phyloP scores from a whole-genome alignment of 495 filamentous ascomycete species.

The Lindgomyces ingoldianus region DNA sequence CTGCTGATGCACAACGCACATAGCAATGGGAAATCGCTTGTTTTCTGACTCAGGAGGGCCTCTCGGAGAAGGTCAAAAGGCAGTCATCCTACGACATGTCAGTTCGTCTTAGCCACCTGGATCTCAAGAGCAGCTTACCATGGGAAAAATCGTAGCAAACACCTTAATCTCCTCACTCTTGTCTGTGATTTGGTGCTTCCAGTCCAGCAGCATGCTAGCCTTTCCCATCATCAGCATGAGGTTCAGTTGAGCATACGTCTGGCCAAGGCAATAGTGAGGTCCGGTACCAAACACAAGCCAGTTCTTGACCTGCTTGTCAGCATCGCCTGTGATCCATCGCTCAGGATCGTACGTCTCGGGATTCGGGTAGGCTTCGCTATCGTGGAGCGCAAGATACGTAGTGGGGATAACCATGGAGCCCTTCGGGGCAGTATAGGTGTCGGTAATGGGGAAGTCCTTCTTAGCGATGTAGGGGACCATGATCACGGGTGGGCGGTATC shows the following conservation, averaged over 20 bases:
- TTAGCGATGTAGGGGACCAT: constrained; percentile 97
- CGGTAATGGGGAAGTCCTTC: constrained; percentile 91
- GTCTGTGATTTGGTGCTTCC: constrained; percentile 82
- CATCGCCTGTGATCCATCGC: constrained; percentile 86
- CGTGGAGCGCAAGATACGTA: constrained; percentile 85
- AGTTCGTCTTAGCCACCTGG: not conserved
- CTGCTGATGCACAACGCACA: constrained; percentile 7
- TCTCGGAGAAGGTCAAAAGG: constrained; percentile 38
- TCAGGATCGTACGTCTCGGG: constrained; percentile 90
- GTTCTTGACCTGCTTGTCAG: constrained; percentile 93
- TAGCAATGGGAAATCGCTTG: not conserved
- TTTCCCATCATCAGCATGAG: constrained; percentile 91
- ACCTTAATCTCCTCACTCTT: constrained; percentile 93
- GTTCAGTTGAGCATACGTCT: constrained; percentile 88
- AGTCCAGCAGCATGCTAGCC: constrained; percentile 86
- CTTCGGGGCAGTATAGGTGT: constrained; percentile 86
- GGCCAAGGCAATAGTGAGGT: constrained; percentile 94
- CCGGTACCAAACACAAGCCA: constrained; percentile 96
- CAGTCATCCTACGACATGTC: constrained; percentile 38
- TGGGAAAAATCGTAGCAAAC: constrained; percentile 96
- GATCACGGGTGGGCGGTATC: constrained; percentile 94
- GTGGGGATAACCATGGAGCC: constrained; percentile 93
- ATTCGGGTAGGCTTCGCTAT: constrained; percentile 87
- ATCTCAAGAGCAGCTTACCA: constrained; percentile 58
- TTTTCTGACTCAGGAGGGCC: not conserved